These are phyloP conservation scores for Tanacetum coccineum DNA, from an alignment of 129 eudicot genomes.

Conservation along the genomic window DNA sequence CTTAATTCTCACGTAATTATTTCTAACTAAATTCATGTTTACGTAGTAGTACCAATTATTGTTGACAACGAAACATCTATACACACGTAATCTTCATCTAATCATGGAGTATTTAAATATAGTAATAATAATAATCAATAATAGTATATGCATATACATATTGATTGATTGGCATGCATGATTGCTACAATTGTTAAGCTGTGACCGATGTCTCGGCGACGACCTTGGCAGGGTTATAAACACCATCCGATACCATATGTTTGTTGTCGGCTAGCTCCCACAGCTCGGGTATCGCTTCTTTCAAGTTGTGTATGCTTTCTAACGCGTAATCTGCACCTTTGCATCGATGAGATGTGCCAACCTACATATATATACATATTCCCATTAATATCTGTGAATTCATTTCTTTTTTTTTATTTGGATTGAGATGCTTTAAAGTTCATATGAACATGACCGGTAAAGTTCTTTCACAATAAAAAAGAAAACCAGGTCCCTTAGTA, in stretches of 20 bases:
- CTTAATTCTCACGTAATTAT: too few species aligned
- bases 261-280: constrained; percentile 50
- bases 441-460: too few species aligned
- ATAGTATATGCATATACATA: not conserved
- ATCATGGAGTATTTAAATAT: not conserved
- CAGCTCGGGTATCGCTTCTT: constrained; percentile 86
- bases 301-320: constrained; percentile 84
- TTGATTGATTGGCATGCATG: too few species aligned
- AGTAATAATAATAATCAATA: not conserved
- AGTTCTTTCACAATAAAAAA: too few species aligned
- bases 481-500: too few species aligned
- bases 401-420: too few species aligned
- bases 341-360: constrained; percentile 69
- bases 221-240: constrained; percentile 42
- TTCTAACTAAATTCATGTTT: too few species aligned
- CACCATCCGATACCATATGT: constrained; percentile 31
- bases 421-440: too few species aligned
- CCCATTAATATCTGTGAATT: too few species aligned
- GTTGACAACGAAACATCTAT: constrained; percentile 11
- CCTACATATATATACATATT: too few species aligned
- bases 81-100: not conserved
- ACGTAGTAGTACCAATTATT: not conserved
- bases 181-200: constrained; percentile 36
- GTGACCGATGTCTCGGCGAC: constrained; percentile 77
- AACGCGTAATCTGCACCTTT: constrained; percentile 93